Evolutionary conservation across 352 stramenopile species (phyloP), one percentile per base, ranked within the genome.

Genomic region (Phytopythium oedochilum): DNA sequence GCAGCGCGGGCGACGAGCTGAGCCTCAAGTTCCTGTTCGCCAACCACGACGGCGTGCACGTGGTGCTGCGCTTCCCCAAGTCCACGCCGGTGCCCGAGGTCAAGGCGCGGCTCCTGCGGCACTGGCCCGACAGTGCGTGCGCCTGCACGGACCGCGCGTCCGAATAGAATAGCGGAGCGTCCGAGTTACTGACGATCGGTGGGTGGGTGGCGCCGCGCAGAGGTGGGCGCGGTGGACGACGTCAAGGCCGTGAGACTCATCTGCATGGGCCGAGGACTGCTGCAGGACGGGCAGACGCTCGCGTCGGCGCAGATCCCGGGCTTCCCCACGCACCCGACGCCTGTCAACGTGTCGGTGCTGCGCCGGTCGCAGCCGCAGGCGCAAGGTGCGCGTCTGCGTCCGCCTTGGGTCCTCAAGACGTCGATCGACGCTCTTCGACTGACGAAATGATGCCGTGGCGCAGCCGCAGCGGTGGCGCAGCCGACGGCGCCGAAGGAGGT

Each of bases 291-390:
- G 22, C 81, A 94, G 63, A 96, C 88, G 42, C 75, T 98, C 22
- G 70, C 82, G 45, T 66, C 74, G 22, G 84, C 75, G 57, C 78
- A 91, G 51, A 73, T 98, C 3, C 94, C 94, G 12, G 72, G 83
- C n/a, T 98, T 98, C 66, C 78, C 92, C 47, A 97, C 89, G 38
- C 92, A 98, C 60, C 86, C 94, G 44, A 98, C 94, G 66, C 94
- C 94, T n/a, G 81, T 98, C 45, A 98, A 98, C 73, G 91, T 98
- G 3, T 92, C 88, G 12, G 73, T 89, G 59, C 86, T 88, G 32
- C 73, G 73, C 28, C 83, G 67, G 57, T 47, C 74, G 14, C 46
- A 68, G 31, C 50, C 68, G 5, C 40, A 53, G 20, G 51, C 68
- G 39, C 47, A 55, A 61, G 75, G 71, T 85, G 63, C 54, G 50